Evolutionary conservation across 1,284 basidiomycete species (phyloP).

Genomic region (Ganoderma lucidum): DNA sequence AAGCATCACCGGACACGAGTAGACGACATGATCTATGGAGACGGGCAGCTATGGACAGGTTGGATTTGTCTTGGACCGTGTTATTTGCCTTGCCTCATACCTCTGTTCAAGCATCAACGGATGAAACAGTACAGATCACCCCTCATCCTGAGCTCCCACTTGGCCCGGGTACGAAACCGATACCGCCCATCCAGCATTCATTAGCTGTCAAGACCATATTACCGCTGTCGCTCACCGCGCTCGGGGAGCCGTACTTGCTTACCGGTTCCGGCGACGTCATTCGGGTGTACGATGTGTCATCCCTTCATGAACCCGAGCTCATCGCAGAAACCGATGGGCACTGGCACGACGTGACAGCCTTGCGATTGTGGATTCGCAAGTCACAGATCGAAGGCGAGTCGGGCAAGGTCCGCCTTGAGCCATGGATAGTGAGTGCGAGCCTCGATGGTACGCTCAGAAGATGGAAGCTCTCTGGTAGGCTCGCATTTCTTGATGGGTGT

Average conservation of each 20-base stretch:
- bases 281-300: conserved; percentile 74
- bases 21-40: conserved; percentile 71
- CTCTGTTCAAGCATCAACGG: conserved; percentile 73
- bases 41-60: conserved; percentile 88
- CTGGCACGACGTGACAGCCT: conserved; percentile 83
- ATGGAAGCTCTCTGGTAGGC: conserved; percentile 80
- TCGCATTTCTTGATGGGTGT: neutral
- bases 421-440: conserved; percentile 84
- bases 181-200: conserved; percentile 69
- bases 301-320: conserved; percentile 68
- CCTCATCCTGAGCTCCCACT: conserved; percentile 43
- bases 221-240: conserved; percentile 66
- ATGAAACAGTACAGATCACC: conserved; percentile 80
- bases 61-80: conserved; percentile 16
- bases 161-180: conserved; percentile 40
- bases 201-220: conserved; percentile 77
- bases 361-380: conserved; percentile 75
- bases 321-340: conserved; percentile 81
- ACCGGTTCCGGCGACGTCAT: conserved; percentile 87
- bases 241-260: conserved; percentile 74
- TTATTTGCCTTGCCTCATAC: neutral
- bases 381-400: conserved; percentile 51
- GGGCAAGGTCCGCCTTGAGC: conserved; percentile 55
- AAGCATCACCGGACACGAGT: conserved; percentile 82
- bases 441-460: conserved; percentile 87